Base-by-base conservation (phyloP, 2,329 filamentous ascomycete species). In the Camillea tinctor region DNA sequence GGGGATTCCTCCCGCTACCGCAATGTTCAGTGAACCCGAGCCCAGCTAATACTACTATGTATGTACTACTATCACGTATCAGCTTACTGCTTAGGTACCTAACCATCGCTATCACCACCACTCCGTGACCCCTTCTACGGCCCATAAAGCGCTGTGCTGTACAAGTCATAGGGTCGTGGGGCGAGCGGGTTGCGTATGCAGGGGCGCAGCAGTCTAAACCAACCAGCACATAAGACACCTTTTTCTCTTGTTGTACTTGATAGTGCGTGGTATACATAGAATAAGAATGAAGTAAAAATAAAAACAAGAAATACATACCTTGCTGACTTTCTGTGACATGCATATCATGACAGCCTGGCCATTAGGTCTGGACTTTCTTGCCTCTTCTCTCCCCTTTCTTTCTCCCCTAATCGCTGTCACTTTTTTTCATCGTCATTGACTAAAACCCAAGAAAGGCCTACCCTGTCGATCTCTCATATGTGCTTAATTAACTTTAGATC, bases 111-210 rank as follows among this genome's bases (percentile, higher is more conserved):
- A 36, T 57, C 36, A 52, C 55, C 58, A 69, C 69, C 70, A 72
- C 70, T 66, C 69, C 69, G 69, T 69, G 67, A 68, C 68, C 69
- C 62, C 60, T 64, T 67, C 55, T 57, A 52, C 56, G 23, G 56
- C 49, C 61, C 51, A 60, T 55, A 60, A 62, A 62, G 50, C 48
- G 54, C 49, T 54, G 40, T 50, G n/a, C 36, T 44, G 36, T 44
- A 58, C 51, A 59, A 59, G 56, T 55, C 60, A 51, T 52, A 66
- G 51, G 54, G 57, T 66, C 60, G 60, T 61, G 61, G 64, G 65
- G 67, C 63, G 49, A 56, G 60, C 60, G 62, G 62, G 59, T 66
- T 71, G 63, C 68, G 66, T 68, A 69, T 71, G 63, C 66, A 63
- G 68, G 64, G 66, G 67, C 68, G 59, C 63, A 63, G 60, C 53